phyloP scores from a whole-genome alignment of 805 yeast species.

The Yamadazyma philogaea region DNA sequence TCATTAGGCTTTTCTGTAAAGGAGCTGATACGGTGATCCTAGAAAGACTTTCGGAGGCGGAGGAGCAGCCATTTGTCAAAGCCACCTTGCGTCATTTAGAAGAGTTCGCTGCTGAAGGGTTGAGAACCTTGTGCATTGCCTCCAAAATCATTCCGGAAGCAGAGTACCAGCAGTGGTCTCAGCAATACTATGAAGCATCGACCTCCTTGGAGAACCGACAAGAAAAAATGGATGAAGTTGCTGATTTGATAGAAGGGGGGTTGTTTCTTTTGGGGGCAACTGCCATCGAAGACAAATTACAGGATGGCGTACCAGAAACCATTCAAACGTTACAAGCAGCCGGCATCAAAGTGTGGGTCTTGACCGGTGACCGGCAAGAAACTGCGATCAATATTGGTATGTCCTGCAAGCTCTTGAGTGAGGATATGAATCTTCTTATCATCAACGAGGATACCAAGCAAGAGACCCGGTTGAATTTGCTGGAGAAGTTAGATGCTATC shows the following conservation, averaged over 20 bases:
- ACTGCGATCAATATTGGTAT: constrained; percentile 98
- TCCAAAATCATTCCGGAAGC: constrained; percentile 72
- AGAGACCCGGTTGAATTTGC: constrained; percentile 70
- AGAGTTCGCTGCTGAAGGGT: constrained; percentile 94
- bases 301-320: constrained; percentile 98
- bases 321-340: constrained; percentile 94
- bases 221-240: constrained; percentile 78
- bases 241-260: constrained; percentile 81
- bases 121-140: constrained; percentile 92
- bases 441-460: constrained; percentile 82
- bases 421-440: constrained; percentile 90
- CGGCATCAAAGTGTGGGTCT: constrained; percentile 95
- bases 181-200: constrained; percentile 70
- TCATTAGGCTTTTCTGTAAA: constrained; percentile 82
- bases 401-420: constrained; percentile 92
- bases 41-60: constrained; percentile 67
- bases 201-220: constrained; percentile 75
- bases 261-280: constrained; percentile 90
- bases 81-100: constrained; percentile 85
- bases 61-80: constrained; percentile 71
- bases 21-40: constrained; percentile 97
- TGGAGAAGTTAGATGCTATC: constrained; percentile 74
- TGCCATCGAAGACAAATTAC: constrained; percentile 96
- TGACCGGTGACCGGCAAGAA: constrained; percentile 98
- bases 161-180: constrained; percentile 73